Conservation (phyloP, 192 early-diverging fungal genomes). For the Backusella mclennaniae region DNA sequence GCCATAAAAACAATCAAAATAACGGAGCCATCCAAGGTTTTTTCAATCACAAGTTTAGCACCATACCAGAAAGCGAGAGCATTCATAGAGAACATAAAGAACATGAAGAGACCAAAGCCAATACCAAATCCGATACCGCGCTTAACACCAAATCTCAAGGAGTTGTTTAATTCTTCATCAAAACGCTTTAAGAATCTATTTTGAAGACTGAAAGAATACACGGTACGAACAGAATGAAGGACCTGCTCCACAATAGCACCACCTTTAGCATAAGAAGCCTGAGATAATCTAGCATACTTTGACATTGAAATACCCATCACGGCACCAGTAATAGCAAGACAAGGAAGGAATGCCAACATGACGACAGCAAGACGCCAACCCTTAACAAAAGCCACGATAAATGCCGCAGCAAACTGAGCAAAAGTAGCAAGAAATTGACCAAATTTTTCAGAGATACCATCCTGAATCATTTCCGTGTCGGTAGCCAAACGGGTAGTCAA, state of each 20-base stretch:
- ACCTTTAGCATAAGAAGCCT: constrained; percentile 70
- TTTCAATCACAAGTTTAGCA: constrained; percentile 47
- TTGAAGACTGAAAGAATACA: constrained; percentile 81
- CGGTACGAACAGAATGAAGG: constrained; percentile 76
- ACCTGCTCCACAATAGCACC: constrained; percentile 85
- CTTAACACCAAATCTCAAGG: constrained; percentile 58
- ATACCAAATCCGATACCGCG: constrained; percentile 58
- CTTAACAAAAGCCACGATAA: constrained; percentile 70
- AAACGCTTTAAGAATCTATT: constrained; percentile 65
- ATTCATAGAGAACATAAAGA: constrained; percentile 70
- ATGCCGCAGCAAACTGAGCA: constrained; percentile 67
- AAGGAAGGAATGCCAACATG: constrained; percentile 67
- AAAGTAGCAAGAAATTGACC: constrained; percentile 62
- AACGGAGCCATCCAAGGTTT: constrained; percentile 37
- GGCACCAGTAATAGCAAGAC: not conserved
- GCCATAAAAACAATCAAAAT: constrained; percentile 85
- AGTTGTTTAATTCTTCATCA: constrained; percentile 52
- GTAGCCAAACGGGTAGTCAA: constrained; percentile 82
- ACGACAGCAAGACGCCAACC: constrained; percentile 85
- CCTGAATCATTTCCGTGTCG: constrained; percentile 84
- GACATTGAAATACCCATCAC: constrained; percentile 10
- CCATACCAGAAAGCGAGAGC: constrained; percentile 85
- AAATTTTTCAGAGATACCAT: constrained; percentile 84
- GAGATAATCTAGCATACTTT: constrained; percentile 17
- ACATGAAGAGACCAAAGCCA: constrained; percentile 68